These are phyloP conservation scores for Salvia hispanica DNA, from an alignment of 257 asterid genomes.

Conservation along the genomic window DNA sequence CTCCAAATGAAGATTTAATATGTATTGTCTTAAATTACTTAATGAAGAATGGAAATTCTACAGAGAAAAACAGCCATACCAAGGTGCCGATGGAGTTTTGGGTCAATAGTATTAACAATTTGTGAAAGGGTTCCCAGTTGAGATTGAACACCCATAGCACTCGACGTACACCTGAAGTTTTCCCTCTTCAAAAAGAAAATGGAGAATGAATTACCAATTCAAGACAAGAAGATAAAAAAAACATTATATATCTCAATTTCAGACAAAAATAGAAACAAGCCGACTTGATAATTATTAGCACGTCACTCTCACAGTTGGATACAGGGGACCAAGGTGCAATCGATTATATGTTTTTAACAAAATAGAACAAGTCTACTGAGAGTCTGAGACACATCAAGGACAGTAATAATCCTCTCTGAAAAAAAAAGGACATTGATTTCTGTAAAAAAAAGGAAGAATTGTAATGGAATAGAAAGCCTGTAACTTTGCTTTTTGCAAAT, in stretches of 20 bases:
- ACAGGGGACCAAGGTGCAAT: slow-evolving; percentile 1
- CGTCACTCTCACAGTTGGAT: slow-evolving; percentile 9
- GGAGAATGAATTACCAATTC: slow-evolving; percentile 33
- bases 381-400: slow-evolving; percentile 1
- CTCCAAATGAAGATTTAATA: slow-evolving; percentile 13
- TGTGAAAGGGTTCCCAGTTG: slow-evolving; percentile 82
- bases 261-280: slow-evolving; percentile 19
- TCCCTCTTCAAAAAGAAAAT: slow-evolving; percentile 68
- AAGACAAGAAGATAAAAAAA: slow-evolving; percentile 10
- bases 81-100: slow-evolving; percentile 92
- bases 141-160: slow-evolving; percentile 89
- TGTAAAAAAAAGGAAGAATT: too few species aligned
- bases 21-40: slow-evolving; percentile 5
- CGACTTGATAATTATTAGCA: slow-evolving; percentile 7
- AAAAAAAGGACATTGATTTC: too few species aligned
- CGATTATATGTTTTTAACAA: not conserved
- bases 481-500: too few species aligned
- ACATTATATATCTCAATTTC: slow-evolving; percentile 11
- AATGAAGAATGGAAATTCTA: slow-evolving; percentile 20
- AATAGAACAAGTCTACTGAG: slow-evolving; percentile 20
- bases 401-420: not conserved
- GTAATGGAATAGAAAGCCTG: too few species aligned
- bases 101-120: slow-evolving; percentile 82
- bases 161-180: slow-evolving; percentile 76
- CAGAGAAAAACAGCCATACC: slow-evolving; percentile 58